Percentiles rank a stretch among this genome's conserved stretches.
These are phyloP conservation scores for Anisogramma anomala DNA, from an alignment of 2,329 filamentous ascomycete species.

Conservation along the genomic window DNA sequence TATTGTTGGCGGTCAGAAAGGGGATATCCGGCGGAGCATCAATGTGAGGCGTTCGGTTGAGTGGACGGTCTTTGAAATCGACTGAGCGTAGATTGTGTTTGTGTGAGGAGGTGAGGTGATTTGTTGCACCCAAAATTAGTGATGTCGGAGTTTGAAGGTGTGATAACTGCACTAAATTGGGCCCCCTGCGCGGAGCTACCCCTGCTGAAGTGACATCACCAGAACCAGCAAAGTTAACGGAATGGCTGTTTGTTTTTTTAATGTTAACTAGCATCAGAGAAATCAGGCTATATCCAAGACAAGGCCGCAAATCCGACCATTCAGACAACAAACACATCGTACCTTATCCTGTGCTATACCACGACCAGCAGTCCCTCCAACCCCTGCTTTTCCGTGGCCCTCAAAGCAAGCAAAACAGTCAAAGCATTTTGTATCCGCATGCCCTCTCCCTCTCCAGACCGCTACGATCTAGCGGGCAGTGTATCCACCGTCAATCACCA, in stretches of 20 bases:
- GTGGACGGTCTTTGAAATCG: background rate
- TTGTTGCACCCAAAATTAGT: no score
- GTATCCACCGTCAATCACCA: conserved; percentile 63
- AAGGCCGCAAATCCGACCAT: no score
- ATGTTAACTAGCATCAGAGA: no score
- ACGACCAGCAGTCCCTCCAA: no score
- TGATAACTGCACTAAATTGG: background rate
- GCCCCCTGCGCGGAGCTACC: background rate
- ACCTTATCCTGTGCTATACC: no score
- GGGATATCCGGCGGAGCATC: background rate
- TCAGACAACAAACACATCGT: no score
- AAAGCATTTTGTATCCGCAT: background rate
- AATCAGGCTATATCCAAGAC: no score
- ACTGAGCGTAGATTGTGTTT: no score
- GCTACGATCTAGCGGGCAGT: conserved; percentile 28
- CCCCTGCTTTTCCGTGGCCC: background rate
- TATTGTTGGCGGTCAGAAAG: background rate
- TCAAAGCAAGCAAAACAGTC: background rate
- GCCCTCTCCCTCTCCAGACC: background rate
- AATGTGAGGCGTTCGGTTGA: background rate
- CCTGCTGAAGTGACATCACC: background rate
- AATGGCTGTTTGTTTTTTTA: no score
- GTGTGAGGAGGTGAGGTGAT: no score
- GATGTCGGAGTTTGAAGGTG: no score
- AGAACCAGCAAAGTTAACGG: background rate